phyloP scores from a whole-genome alignment of 2,329 filamentous ascomycete species.

The Neocatenulostroma microsporum region DNA sequence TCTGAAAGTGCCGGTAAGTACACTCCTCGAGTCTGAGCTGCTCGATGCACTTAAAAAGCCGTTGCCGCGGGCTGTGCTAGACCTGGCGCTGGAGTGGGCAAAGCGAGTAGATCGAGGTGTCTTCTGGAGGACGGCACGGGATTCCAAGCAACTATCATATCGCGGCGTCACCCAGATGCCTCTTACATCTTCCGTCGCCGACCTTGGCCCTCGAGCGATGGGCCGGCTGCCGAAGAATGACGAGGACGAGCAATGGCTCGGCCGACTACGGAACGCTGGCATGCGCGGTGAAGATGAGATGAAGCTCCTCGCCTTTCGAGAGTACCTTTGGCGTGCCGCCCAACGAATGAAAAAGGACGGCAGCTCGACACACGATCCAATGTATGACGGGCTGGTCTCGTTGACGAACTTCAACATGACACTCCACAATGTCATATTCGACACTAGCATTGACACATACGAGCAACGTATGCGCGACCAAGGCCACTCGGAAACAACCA shows the following conservation, averaged over 20 bases:
- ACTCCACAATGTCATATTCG: slow-evolving; percentile 86
- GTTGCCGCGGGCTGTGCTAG: slow-evolving; percentile 69
- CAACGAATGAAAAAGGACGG: slow-evolving; percentile 57
- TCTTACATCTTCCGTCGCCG: slow-evolving; percentile 50
- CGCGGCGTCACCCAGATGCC: slow-evolving; percentile 43
- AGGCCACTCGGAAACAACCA: slow-evolving; percentile 47
- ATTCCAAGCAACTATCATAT: slow-evolving; percentile 59
- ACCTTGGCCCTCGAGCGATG: slow-evolving; percentile 51
- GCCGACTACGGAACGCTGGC: slow-evolving; percentile 73
- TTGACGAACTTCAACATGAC: slow-evolving; percentile 69
- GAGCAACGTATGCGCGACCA: slow-evolving; percentile 28
- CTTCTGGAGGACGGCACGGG: slow-evolving; percentile 76
- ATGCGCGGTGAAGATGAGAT: slow-evolving; percentile 76
- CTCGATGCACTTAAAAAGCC: slow-evolving; percentile 79
- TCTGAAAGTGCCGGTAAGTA: slow-evolving; percentile 62
- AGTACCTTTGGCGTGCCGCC: slow-evolving; percentile 85
- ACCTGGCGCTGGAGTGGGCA: slow-evolving; percentile 81
- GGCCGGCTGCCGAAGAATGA: slow-evolving; percentile 66
- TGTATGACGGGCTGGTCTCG: slow-evolving; percentile 62
- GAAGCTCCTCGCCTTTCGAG: slow-evolving; percentile 75
- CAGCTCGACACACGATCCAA: slow-evolving; percentile 33
- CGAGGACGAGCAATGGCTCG: slow-evolving; percentile 91
- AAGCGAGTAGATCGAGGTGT: slow-evolving; percentile 58
- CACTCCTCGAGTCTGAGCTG: slow-evolving; percentile 64
- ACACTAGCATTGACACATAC: slow-evolving; percentile 57